Evolutionary conservation across 2,329 filamentous ascomycete genomes (phyloP).

Genomic region (Paraphaeosphaeria sporulosa): DNA sequence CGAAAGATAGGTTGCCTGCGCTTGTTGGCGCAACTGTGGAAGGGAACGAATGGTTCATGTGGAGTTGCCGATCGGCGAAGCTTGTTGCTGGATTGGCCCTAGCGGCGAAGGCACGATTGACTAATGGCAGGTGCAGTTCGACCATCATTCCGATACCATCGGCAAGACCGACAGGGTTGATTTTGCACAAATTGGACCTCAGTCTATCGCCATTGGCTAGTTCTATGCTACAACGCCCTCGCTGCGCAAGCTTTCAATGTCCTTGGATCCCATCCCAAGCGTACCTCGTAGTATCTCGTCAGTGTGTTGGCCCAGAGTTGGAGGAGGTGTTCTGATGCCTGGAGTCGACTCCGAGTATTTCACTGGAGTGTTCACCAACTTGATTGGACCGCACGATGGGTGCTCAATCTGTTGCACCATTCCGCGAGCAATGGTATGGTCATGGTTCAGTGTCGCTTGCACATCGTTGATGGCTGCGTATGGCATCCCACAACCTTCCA

Average conservation of each 20-base stretch:
- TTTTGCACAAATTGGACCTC: not conserved
- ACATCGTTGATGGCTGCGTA: conserved; percentile 96
- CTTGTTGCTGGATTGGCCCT: conserved; percentile 2
- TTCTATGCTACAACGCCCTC: conserved; percentile 46
- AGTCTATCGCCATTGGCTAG: not conserved
- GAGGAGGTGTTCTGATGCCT: conserved; percentile 78
- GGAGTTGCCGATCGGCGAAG: conserved; percentile 5
- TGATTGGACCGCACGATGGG: conserved; percentile 80
- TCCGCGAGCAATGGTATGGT: conserved; percentile 78
- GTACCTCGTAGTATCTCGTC: conserved; percentile 44
- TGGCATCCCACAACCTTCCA: conserved; percentile 92
- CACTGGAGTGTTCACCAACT: conserved; percentile 91
- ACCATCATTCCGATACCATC: not conserved
- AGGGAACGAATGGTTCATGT: conserved; percentile 13
- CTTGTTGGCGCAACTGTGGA: not conserved
- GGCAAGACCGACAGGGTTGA: not conserved
- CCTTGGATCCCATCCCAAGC: conserved; percentile 41
- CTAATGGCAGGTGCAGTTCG: conserved; percentile 1
- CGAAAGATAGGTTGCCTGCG: conserved; percentile 11
- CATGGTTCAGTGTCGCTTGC: conserved; percentile 80
- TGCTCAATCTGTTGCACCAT: conserved; percentile 94
- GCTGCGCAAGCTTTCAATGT: conserved; percentile 40
- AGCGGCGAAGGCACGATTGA: conserved; percentile 1
- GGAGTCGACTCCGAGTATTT: conserved; percentile 89
- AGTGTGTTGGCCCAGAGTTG: conserved; percentile 69